Percentiles rank a stretch among this genome's conserved stretches.
phyloP scores from a whole-genome alignment of 176 grass and related monocot species.

The Rhynchospora tenuis region DNA sequence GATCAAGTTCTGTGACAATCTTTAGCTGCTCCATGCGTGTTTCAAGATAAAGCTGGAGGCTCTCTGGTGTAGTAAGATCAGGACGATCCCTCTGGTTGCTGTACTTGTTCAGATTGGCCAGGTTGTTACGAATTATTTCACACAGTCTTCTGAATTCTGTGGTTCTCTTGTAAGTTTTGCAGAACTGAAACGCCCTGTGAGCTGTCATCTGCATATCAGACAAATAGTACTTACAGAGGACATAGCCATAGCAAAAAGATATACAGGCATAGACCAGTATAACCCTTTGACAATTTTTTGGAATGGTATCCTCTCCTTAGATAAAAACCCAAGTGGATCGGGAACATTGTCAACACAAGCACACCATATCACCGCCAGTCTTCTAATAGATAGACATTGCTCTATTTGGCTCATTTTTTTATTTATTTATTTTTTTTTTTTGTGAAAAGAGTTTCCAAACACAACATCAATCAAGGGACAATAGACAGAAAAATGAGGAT shows the following conservation, averaged over 20 bases:
- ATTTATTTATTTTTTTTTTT: neutral
- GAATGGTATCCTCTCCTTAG: neutral
- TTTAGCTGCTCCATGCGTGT: conserved; percentile 95
- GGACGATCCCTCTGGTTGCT: conserved; percentile 87
- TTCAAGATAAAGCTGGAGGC: conserved; percentile 83
- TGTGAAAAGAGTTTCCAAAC: neutral
- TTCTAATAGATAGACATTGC: neutral
- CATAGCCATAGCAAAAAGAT: too few relatives aligned
- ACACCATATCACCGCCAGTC: neutral
- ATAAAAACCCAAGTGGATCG: neutral
- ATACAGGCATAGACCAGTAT: neutral
- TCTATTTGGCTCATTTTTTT: neutral
- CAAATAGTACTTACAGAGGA: conserved; percentile 12
- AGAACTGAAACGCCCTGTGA: conserved; percentile 91
- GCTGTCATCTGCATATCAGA: conserved; percentile 72
- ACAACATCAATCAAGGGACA: neutral
- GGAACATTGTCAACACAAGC: neutral
- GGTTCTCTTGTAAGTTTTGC: conserved; percentile 92
- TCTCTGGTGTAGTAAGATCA: conserved; percentile 75
- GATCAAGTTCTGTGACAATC: conserved; percentile 72
- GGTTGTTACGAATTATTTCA: conserved; percentile 93
- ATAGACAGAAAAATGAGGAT: neutral
- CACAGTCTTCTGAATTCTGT: conserved; percentile 94
- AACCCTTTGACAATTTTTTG: neutral
- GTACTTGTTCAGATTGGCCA: conserved; percentile 92